Conservation (phyloP, 78 protist genomes). For the Dictyostelium brefeldianum region DNA sequence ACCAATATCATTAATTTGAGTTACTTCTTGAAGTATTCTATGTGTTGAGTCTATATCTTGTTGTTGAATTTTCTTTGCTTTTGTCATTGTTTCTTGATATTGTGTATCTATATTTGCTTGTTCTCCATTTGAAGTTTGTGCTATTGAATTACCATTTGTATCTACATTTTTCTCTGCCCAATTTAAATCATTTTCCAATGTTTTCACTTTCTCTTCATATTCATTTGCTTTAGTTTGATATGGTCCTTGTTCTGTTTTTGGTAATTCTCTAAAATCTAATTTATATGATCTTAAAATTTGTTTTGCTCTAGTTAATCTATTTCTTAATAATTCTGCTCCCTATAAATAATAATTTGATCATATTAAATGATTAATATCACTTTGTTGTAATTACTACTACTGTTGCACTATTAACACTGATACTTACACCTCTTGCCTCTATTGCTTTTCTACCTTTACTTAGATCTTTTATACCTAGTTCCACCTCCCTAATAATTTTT, state of each 20-base stretch:
- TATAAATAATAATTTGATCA: background rate
- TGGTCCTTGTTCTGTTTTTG: slow-evolving; percentile 42
- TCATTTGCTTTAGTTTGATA: slow-evolving; percentile 28
- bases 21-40: slow-evolving; percentile 22
- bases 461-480: slow-evolving; percentile 12
- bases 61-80: slow-evolving; percentile 55
- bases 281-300: slow-evolving; percentile 56
- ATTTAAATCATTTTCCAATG: slow-evolving; percentile 59
- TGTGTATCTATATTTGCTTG: background rate
- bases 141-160: slow-evolving; percentile 1
- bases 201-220: slow-evolving; percentile 52
- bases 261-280: slow-evolving; percentile 45
- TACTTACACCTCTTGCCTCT: slow-evolving; percentile 10
- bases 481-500: slow-evolving; percentile 4
- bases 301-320: slow-evolving; percentile 60
- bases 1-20: slow-evolving; percentile 25
- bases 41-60: slow-evolving; percentile 28
- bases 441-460: background rate
- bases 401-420: too few relatives aligned
- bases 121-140: background rate
- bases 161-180: slow-evolving; percentile 65
- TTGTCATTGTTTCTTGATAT: slow-evolving; percentile 37
- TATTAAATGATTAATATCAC: background rate
- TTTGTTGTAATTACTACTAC: too few relatives aligned
- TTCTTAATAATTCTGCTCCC: slow-evolving; percentile 41